phyloP scores from a whole-genome alignment of 169 alveolate species.

The Babesia microti region DNA sequence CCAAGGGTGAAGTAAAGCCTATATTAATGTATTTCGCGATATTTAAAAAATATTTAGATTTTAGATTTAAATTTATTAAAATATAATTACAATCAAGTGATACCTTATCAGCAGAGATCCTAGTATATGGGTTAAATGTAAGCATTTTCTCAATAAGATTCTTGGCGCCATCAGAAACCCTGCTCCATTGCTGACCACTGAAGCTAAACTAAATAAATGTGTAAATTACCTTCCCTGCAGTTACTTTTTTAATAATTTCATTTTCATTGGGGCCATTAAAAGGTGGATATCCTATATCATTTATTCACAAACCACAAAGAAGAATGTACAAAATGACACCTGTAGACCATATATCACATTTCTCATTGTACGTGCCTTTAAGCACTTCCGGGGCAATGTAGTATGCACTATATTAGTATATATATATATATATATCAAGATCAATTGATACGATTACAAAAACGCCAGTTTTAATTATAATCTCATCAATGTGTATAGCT shows the following conservation, averaged over 20 bases:
- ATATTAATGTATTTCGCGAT: conserved; percentile 13
- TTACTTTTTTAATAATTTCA: conserved; percentile 75
- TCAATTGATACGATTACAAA: conserved; percentile 28
- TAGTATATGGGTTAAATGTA: conserved; percentile 66
- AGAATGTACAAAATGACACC: conserved; percentile 79
- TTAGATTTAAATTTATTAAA: too few species aligned
- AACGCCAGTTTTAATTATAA: conserved; percentile 48
- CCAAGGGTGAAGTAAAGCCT: conserved; percentile 82
- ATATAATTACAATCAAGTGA: too few species aligned
- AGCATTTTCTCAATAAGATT: conserved; percentile 73
- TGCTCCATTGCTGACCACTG: conserved; percentile 60
- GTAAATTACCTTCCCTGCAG: conserved; percentile 57
- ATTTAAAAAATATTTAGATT: neutral
- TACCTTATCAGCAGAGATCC: conserved; percentile 70
- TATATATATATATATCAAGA: conserved; percentile 4
- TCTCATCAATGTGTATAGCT: conserved; percentile 39
- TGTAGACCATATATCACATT: conserved; percentile 81
- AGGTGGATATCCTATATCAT: conserved; percentile 72
- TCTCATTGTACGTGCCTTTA: conserved; percentile 76
- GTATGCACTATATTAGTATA: conserved; percentile 53
- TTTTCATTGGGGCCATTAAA: conserved; percentile 75
- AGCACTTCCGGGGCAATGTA: conserved; percentile 84
- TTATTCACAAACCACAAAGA: conserved; percentile 54
- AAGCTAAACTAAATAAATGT: neutral
- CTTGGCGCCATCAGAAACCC: conserved; percentile 74